Conservation (phyloP, 441 rosid genomes). For the Erodium moschatum region DNA sequence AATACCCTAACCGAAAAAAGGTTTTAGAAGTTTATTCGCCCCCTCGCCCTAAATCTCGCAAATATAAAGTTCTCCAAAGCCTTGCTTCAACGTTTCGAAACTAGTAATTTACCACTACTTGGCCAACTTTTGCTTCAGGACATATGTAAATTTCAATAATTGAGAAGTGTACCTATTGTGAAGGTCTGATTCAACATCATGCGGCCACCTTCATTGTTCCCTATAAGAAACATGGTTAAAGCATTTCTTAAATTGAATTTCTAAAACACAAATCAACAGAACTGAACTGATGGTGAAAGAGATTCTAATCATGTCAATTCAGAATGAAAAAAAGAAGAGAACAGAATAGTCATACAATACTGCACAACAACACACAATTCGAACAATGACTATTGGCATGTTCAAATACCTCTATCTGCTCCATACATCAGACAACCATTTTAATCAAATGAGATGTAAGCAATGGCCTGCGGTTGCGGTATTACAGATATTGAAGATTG, state of each 20-base stretch:
- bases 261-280: neutral
- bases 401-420: neutral
- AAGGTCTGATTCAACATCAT: constrained; percentile 86
- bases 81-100: too few relatives aligned
- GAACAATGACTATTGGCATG: neutral
- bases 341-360: neutral
- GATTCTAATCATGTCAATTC: neutral
- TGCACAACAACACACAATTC: neutral
- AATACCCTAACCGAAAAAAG: too few relatives aligned
- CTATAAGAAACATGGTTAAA: constrained; percentile 28
- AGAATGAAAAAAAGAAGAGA: neutral
- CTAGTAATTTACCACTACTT: neutral
- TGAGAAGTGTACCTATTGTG: constrained; percentile 49
- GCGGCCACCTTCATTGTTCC: constrained; percentile 58
- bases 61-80: too few relatives aligned
- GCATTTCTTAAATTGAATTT: neutral
- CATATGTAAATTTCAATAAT: neutral
- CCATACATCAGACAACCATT: neutral
- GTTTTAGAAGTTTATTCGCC: too few relatives aligned
- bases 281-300: neutral
- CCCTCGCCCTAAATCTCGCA: too few relatives aligned
- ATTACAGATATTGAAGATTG: neutral
- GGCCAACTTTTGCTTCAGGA: neutral
- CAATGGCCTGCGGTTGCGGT: too few relatives aligned
- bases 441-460: neutral